Percentiles rank a stretch among this genome's conserved stretches.
Conservation (phyloP, 208 protist species). For the Acanthamoeba royreba region DNA sequence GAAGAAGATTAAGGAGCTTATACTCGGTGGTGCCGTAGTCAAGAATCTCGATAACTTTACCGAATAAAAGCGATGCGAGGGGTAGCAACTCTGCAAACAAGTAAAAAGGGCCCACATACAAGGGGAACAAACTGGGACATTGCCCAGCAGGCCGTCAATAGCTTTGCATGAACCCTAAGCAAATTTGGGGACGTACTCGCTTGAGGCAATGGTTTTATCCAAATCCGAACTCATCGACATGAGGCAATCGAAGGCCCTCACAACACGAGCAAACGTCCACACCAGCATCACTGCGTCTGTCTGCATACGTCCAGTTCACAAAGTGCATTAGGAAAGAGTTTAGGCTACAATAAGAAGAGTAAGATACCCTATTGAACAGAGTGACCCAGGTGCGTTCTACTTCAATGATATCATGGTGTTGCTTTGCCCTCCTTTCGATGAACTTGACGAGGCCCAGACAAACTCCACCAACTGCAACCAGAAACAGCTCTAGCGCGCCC, state of each 20-base stretch:
- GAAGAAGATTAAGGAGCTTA: neutral
- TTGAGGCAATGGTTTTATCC: neutral
- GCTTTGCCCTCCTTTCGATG: neutral
- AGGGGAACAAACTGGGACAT: neutral
- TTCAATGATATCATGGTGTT: neutral
- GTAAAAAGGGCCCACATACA: conserved; percentile 3
- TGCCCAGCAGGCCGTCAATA: too few species aligned
- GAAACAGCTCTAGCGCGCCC: neutral
- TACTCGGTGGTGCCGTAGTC: conserved; percentile 34
- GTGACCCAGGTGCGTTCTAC: neutral
- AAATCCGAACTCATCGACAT: neutral
- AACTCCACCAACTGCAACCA: neutral
- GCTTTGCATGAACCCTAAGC: too few species aligned
- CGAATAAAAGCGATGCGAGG: neutral
- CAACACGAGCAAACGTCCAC: neutral
- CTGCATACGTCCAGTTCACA: neutral
- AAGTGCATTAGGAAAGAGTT: neutral
- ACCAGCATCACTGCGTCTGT: conserved; percentile 21
- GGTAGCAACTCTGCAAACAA: neutral
- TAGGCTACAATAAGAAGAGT: too few species aligned
- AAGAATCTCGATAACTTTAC: conserved; percentile 8
- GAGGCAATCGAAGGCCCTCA: neutral
- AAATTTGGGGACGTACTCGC: too few species aligned
- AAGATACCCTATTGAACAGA: neutral
- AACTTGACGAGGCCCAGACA: neutral